phyloP scores from a whole-genome alignment of 768 basidiomycete genomes.

The Boletus rubropictus region DNA sequence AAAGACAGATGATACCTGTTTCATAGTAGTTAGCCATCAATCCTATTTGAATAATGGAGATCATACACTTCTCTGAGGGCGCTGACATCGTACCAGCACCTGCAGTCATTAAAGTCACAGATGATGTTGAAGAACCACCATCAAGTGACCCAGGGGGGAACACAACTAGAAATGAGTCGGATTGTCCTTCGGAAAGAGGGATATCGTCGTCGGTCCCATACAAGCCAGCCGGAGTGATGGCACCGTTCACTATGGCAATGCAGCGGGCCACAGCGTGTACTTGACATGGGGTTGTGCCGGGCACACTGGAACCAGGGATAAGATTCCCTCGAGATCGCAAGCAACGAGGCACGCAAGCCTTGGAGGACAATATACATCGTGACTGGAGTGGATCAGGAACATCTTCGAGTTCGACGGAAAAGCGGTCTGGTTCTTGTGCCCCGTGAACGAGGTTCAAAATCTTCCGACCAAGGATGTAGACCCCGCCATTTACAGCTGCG shows the following conservation, averaged over 20 bases:
- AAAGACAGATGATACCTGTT: constrained; percentile 56
- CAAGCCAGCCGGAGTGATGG: constrained; percentile 23
- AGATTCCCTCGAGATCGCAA: constrained; percentile 22
- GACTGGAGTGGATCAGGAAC: constrained; percentile 55
- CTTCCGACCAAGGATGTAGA: constrained; percentile 63
- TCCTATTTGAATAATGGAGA: background rate
- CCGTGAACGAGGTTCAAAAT: constrained; percentile 29
- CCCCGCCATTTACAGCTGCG: constrained; percentile 72
- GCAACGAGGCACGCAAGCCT: constrained; percentile 29
- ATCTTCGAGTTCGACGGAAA: constrained; percentile 49
- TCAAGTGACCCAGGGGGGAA: constrained; percentile 65
- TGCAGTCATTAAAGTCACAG: constrained; percentile 59
- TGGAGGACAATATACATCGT: constrained; percentile 50
- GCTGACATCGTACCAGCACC: constrained; percentile 72
- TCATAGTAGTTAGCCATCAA: constrained; percentile 2
- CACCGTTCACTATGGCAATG: constrained; percentile 45
- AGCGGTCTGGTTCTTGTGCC: constrained; percentile 21
- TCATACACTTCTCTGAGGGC: constrained; percentile 59
- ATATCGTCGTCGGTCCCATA: constrained; percentile 22
- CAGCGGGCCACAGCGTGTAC: constrained; percentile 37
- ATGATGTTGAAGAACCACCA: constrained; percentile 40
- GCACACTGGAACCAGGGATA: constrained; percentile 5
- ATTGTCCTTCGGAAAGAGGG: constrained; percentile 16
- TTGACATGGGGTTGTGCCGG: background rate
- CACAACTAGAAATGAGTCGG: constrained; percentile 64